A percentile compares a stretch with the other conserved stretches of the same genome.
phyloP scores from a whole-genome alignment of 2,329 filamentous ascomycete genomes.

The Microcera coccophila region DNA sequence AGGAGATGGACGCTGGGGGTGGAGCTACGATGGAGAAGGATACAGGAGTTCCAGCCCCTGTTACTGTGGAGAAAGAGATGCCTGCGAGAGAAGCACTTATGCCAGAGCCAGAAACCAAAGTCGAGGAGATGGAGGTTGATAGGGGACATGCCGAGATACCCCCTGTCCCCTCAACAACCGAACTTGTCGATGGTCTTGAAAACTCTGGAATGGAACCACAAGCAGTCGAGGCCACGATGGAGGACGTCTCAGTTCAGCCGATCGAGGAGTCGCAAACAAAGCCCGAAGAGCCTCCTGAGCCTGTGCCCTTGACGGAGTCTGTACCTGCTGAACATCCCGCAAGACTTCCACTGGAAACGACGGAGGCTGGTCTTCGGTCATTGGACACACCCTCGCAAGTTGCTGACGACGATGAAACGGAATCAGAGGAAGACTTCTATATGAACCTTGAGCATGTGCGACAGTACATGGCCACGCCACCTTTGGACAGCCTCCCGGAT shows the following conservation, averaged over 20 bases:
- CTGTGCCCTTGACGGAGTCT: not conserved
- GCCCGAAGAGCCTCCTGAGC: constrained; percentile 4
- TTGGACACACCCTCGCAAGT: constrained; percentile 48
- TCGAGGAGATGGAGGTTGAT: constrained; percentile 42
- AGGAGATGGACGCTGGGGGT: not conserved
- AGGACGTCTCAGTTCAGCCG: constrained; percentile 4
- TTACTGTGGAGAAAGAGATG: not conserved
- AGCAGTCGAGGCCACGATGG: constrained; percentile 3
- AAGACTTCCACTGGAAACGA: constrained; percentile 23
- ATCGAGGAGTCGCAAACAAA: constrained; percentile 4
- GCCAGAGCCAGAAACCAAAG: constrained; percentile 32
- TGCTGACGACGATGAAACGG: constrained; percentile 49
- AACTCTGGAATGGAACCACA: constrained; percentile 8
- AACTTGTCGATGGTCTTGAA: not conserved
- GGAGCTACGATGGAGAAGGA: constrained; percentile 3
- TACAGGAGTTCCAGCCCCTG: not conserved
- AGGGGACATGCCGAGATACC: constrained; percentile 11
- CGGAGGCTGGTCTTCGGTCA: constrained; percentile 31
- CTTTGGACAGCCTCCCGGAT: constrained; percentile 50
- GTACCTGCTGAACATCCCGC: constrained; percentile 4
- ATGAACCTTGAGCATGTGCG: constrained; percentile 48
- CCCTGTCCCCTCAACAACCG: not conserved
- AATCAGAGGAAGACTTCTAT: constrained; percentile 52
- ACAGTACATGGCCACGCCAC: constrained; percentile 52
- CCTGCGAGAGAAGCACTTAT: not conserved